These are phyloP conservation scores for Ogataea dorogensis DNA, from an alignment of 805 yeast genomes.

Conservation along the genomic window DNA sequence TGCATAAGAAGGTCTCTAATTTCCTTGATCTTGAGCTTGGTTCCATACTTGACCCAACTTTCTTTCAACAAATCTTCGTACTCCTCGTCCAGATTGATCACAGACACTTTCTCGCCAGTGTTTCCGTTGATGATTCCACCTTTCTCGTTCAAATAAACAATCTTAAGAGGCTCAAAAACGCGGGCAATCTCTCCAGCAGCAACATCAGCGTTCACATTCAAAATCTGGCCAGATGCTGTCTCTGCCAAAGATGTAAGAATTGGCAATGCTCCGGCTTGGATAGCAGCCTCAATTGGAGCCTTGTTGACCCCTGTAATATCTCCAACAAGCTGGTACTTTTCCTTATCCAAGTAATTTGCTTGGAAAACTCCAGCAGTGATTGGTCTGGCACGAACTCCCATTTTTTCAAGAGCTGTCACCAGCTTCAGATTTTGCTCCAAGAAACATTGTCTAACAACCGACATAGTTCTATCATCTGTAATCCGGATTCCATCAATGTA, in stretches of 20 bases:
- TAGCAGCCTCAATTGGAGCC: constrained; percentile 88
- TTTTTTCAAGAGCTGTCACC: constrained; percentile 91
- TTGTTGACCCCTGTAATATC: constrained; percentile 83
- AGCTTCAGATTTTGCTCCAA: constrained; percentile 91
- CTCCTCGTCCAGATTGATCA: constrained; percentile 94
- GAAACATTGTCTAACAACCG: constrained; percentile 93
- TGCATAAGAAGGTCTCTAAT: constrained; percentile 91
- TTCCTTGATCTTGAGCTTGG: constrained; percentile 94
- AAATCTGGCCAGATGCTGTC: constrained; percentile 92
- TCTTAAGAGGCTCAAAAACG: constrained; percentile 94
- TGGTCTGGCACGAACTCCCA: constrained; percentile 98
- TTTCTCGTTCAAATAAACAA: constrained; percentile 93
- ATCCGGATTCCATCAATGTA: constrained; percentile 96
- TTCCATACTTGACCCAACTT: constrained; percentile 98
- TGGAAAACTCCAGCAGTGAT: constrained; percentile 96
- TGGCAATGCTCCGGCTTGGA: constrained; percentile 94
- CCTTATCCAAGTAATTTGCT: constrained; percentile 88
- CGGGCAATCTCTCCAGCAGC: constrained; percentile 98
- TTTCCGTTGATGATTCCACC: constrained; percentile 95
- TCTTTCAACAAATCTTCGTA: constrained; percentile 87
- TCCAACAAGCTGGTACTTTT: constrained; percentile 91
- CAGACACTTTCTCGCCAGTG: constrained; percentile 85
- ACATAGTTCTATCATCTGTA: constrained; percentile 92
- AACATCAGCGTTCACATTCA: constrained; percentile 97
- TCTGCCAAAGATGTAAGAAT: constrained; percentile 96